phyloP scores from a whole-genome alignment of 2,329 filamentous ascomycete genomes.

The Exophiala sp. region DNA sequence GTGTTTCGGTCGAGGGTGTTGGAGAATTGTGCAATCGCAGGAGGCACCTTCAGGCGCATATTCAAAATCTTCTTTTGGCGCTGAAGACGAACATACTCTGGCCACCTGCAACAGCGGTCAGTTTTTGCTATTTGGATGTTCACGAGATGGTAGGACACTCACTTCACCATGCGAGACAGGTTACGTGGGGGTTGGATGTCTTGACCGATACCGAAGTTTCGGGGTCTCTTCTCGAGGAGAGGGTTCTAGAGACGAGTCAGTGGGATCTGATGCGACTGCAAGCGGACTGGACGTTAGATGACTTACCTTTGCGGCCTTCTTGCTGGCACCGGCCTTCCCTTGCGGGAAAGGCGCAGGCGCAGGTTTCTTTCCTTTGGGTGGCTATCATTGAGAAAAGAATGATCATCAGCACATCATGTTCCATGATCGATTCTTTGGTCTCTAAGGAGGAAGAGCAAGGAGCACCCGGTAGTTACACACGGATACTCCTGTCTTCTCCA shows the following conservation, averaged over 20 bases:
- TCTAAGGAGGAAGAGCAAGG: slow-evolving; percentile 63
- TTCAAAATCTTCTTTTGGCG: slow-evolving; percentile 93
- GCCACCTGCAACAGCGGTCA: slow-evolving; percentile 54
- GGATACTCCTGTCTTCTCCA: slow-evolving; percentile 10
- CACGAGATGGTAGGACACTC: background rate
- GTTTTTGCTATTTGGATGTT: background rate
- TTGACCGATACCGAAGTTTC: slow-evolving; percentile 98
- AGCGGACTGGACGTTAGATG: background rate
- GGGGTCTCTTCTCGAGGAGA: slow-evolving; percentile 94
- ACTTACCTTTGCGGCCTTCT: slow-evolving; percentile 90
- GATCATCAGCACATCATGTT: slow-evolving; percentile 74
- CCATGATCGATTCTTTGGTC: slow-evolving; percentile 66
- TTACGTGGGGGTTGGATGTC: slow-evolving; percentile 97
- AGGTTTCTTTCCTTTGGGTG: slow-evolving; percentile 99
- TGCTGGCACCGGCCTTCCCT: slow-evolving; percentile 75
- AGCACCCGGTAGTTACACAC: slow-evolving; percentile 5
- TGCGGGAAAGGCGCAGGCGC: slow-evolving; percentile 94
- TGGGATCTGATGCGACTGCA: background rate
- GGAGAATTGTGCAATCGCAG: slow-evolving; percentile 95
- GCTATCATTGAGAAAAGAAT: slow-evolving; percentile 99
- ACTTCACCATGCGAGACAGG: slow-evolving; percentile 93
- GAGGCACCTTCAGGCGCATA: slow-evolving; percentile 97
- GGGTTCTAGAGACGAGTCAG: slow-evolving; percentile 64
- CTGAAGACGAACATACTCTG: slow-evolving; percentile 97
- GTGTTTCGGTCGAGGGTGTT: slow-evolving; percentile 95